A percentile compares a stretch with the other conserved stretches of the same genome.
These are phyloP conservation scores for Auriscalpium vulgare DNA, from an alignment of 768 basidiomycete species.

Conservation along the genomic window DNA sequence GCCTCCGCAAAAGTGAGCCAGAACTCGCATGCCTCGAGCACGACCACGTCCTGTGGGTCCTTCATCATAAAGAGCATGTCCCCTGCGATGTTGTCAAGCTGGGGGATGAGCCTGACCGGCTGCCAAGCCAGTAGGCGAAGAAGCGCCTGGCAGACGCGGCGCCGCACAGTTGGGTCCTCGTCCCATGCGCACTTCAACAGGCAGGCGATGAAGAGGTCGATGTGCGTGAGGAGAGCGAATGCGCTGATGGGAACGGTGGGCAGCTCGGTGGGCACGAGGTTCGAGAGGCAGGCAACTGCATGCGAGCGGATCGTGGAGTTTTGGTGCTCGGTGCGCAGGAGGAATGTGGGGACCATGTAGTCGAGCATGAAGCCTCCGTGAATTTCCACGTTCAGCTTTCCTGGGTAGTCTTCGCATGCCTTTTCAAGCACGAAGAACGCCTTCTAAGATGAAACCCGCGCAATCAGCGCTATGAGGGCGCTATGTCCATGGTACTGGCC, in stretches of 20 bases:
- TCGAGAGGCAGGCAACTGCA: constrained; percentile 86
- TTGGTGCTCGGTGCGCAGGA: constrained; percentile 78
- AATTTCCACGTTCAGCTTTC: constrained; percentile 90
- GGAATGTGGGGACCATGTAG: constrained; percentile 94
- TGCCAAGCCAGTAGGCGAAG: constrained; percentile 87
- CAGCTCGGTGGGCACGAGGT: constrained; percentile 61
- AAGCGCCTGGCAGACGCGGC: constrained; percentile 92
- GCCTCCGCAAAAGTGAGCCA: constrained; percentile 99
- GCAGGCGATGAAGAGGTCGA: constrained; percentile 88
- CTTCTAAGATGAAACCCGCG: constrained; percentile 40
- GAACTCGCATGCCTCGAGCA: constrained; percentile 98
- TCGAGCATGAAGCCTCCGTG: constrained; percentile 89
- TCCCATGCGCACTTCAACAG: constrained; percentile 95
- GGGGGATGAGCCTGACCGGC: constrained; percentile 94
- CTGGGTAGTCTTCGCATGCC: constrained; percentile 93
- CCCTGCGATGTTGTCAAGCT: constrained; percentile 90
- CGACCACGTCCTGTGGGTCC: constrained; percentile 93
- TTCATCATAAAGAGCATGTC: constrained; percentile 99
- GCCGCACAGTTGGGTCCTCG: constrained; percentile 86
- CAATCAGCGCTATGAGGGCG: no score
- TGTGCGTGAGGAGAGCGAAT: constrained; percentile 85
- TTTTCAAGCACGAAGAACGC: constrained; percentile 93
- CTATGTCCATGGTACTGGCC: not conserved
- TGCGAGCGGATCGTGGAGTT: constrained; percentile 87
- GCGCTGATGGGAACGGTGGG: constrained; percentile 37